These are phyloP conservation scores for Hemerocallis citrina DNA, from an alignment of 106 monocot genomes.

Conservation along the genomic window DNA sequence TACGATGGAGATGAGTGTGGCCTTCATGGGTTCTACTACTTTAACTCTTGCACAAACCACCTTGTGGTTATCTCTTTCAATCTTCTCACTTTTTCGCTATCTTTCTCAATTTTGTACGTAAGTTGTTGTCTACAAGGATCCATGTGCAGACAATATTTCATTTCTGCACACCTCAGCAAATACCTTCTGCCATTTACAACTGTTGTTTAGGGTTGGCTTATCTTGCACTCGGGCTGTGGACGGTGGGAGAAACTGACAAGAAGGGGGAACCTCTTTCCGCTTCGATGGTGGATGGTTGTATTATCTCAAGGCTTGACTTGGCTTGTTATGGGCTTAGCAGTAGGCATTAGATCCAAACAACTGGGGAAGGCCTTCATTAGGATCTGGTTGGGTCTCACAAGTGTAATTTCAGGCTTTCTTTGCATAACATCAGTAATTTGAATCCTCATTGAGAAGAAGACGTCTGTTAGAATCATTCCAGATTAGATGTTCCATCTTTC, in stretches of 20 bases:
- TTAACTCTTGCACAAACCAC: constrained; percentile 34
- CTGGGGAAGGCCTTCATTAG: constrained; percentile 12
- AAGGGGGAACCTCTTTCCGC: constrained; percentile 7
- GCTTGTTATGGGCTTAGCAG: constrained; percentile 4
- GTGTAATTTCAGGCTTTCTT: constrained; percentile 18
- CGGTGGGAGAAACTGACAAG: constrained; percentile 13
- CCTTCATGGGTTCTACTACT: constrained; percentile 13
- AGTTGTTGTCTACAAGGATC: constrained; percentile 7
- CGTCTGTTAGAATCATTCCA: constrained; percentile 9
- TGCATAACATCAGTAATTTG: constrained; percentile 25
- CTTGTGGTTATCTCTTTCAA: constrained; percentile 24
- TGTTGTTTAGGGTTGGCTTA: constrained; percentile 29
- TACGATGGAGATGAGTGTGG: constrained; percentile 14
- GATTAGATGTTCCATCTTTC: constrained; percentile 30
- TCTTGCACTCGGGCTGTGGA: constrained; percentile 25
- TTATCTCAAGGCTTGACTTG: constrained; percentile 30
- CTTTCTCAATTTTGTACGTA: constrained; percentile 14
- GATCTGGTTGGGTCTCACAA: constrained; percentile 18
- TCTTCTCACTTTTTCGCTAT: constrained; percentile 26
- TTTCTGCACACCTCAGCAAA: constrained; percentile 12
- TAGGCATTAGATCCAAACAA: constrained; percentile 6
- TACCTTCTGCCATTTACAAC: no score
- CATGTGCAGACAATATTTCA: constrained; percentile 4
- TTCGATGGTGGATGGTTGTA: constrained; percentile 22
- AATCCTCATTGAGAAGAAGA: constrained; percentile 3